Evolutionary conservation across 2,329 filamentous ascomycete species (phyloP).

Genomic region (Davidsoniella eucalypti): DNA sequence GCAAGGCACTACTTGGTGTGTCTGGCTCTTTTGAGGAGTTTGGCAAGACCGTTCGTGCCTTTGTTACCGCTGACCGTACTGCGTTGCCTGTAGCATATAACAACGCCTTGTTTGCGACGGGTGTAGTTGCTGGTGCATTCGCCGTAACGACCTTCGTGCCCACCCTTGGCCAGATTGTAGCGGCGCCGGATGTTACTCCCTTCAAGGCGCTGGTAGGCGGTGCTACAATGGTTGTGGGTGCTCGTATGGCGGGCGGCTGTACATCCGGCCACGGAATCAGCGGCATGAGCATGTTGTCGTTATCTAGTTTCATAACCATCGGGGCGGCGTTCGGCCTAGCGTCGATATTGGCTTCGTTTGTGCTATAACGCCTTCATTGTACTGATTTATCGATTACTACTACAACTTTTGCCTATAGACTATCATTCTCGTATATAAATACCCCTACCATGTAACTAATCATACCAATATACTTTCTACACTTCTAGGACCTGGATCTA

Average conservation of each 20-base stretch:
- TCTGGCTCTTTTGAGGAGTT: constrained; percentile 45
- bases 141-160: constrained; percentile 17
- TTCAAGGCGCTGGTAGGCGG: constrained; percentile 35
- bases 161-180: constrained; percentile 16
- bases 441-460: background rate
- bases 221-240: constrained; percentile 39
- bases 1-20: constrained; percentile 40
- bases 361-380: constrained; percentile 12
- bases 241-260: constrained; percentile 47
- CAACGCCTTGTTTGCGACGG: constrained; percentile 35
- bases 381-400: background rate
- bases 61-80: constrained; percentile 19
- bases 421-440: background rate
- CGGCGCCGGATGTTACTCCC: constrained; percentile 20
- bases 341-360: constrained; percentile 14
- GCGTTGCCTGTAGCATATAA: constrained; percentile 21
- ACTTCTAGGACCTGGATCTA: background rate
- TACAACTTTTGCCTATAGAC: background rate
- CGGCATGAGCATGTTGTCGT: constrained; percentile 44
- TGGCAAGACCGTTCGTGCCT: constrained; percentile 35
- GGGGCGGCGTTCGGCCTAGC: constrained; percentile 40
- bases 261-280: constrained; percentile 55
- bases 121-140: constrained; percentile 32
- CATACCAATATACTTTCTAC: background rate
- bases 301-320: constrained; percentile 46